A percentile compares a stretch with the other conserved stretches of the same genome.
These are phyloP conservation scores for Halenospora varia DNA, from an alignment of 495 filamentous ascomycete genomes.

Conservation along the genomic window DNA sequence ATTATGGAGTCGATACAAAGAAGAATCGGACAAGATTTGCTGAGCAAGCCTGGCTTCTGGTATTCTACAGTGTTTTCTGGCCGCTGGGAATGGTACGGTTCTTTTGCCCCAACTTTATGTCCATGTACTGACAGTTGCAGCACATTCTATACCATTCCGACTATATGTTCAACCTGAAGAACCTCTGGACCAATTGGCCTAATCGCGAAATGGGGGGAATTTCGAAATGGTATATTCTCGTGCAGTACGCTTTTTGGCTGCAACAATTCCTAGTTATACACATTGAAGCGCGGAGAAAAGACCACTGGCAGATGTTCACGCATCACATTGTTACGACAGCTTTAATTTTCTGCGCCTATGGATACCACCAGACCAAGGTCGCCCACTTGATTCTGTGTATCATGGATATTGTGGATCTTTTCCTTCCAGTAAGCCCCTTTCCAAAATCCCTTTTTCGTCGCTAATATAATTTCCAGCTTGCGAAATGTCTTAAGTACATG, in stretches of 20 bases:
- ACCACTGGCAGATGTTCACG: slow-evolving; percentile 91
- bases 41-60: slow-evolving; percentile 85
- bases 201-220: slow-evolving; percentile 63
- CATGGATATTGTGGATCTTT: slow-evolving; percentile 91
- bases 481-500: slow-evolving; percentile 92
- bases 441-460: neutral
- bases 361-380: slow-evolving; percentile 78
- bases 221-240: slow-evolving; percentile 88
- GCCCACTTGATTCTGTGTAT: slow-evolving; percentile 84
- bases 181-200: slow-evolving; percentile 84
- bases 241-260: slow-evolving; percentile 87
- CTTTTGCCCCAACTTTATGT: neutral
- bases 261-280: slow-evolving; percentile 94
- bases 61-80: slow-evolving; percentile 81
- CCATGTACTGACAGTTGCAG: slow-evolving; percentile 38
- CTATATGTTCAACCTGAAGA: slow-evolving; percentile 71
- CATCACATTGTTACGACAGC: slow-evolving; percentile 88
- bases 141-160: slow-evolving; percentile 74
- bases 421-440: slow-evolving; percentile 69
- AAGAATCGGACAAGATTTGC: slow-evolving; percentile 79
- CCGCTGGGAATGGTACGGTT: slow-evolving; percentile 76
- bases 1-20: slow-evolving; percentile 61
- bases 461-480: slow-evolving; percentile 50
- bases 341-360: slow-evolving; percentile 75
- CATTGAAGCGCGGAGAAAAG: slow-evolving; percentile 89